Evolutionary conservation across 2,329 filamentous ascomycete genomes (phyloP), one percentile per base, ranked within the genome.

Genomic region (Nannizziopsis arthrosporioides): DNA sequence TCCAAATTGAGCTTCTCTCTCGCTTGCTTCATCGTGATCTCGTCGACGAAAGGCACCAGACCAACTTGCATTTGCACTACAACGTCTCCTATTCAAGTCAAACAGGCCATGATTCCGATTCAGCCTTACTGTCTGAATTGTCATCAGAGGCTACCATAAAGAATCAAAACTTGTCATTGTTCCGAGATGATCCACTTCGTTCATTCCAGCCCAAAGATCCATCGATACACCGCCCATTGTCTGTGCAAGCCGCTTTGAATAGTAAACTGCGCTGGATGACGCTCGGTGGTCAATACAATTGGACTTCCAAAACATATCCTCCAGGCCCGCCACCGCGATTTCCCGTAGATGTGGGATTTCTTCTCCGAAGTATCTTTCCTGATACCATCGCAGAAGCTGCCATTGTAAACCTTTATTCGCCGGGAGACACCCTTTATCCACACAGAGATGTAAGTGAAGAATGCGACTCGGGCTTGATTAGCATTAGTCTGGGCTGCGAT

Each of bases 251-350:
- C 59, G 78, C 90, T 27, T 72, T 96, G 38, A 77, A 81, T 49
- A 84, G 82, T 53, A 89, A 85, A 53, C 75, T 96, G 18, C 86
- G 90, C 56, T 98, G 92, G 92, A 78, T 93, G 37, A 96, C 90
- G 0, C 76, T 98, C 2, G 92, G 92, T 43, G 90, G 88, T 0
- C 92, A 96, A 64, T 96, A 96, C 64, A 85, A 96, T 68, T 96
- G 90, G 92, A 93, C 88, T 0, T 77, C 79, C 49, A 89, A 94
- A 55, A 69, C 78, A 10, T 96, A 96, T 60, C 88, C 89, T 0
- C 63, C 71, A 8, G 73, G 75, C n/a, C 51, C 63, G 2, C 81
- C 84, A 0, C 86, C 86, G 0, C 59, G 68, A 0, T 95, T 95
- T 57, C 89, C 90, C 0, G 36, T 63, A 1, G 87, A 94, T 59